Evolutionary conservation across 352 stramenopile genomes (phyloP), one percentile per base, ranked within the genome.

Genomic region (Detonula confervacea): DNA sequence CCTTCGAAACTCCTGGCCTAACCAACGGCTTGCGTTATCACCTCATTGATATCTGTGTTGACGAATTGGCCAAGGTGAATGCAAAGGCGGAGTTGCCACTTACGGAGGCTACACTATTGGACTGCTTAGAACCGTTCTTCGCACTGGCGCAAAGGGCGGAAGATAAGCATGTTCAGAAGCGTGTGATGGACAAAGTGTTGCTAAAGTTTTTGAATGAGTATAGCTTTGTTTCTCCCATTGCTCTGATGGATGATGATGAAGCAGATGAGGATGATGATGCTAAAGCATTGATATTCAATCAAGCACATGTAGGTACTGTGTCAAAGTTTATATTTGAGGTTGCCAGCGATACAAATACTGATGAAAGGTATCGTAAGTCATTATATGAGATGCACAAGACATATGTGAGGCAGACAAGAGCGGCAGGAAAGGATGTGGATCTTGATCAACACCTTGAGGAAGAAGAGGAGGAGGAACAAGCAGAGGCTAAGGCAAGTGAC

Each of bases 371-470:
- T 68, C 77, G 90, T n/a, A 92, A 91, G 46, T 74, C 67, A 3
- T 44, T 94, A 2, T 95, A 94, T 68, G 82, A 89, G 22, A 86
- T 93, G 81, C 84, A 95, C 44, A 95, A 95, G 64, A 83, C 74
- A n/a, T 95, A 92, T 78, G 72, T 87, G 72, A 79, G 85, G 24
- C 62, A 87, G 51, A 84, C 93, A 54, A 86, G 87, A 29, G 73
- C 74, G 27, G 82, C 88, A 16, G 89, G 89, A n/a, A 84, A 71
- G 46, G 87, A 93, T 83, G 84, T 94, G 47, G 72, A 86, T 47
- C 39, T 90, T 27, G 39, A 83, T 37, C 29, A 67, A 66, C 22
- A 49, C 25, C 22, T 55, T 16, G 78, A 87, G 33, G 47, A 78
- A 24, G 78, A 81, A 33, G 66, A 77, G 25, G 37, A 81, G 37